These are phyloP conservation scores for Millerago galiae DNA, from an alignment of 805 yeast species.

Conservation along the genomic window DNA sequence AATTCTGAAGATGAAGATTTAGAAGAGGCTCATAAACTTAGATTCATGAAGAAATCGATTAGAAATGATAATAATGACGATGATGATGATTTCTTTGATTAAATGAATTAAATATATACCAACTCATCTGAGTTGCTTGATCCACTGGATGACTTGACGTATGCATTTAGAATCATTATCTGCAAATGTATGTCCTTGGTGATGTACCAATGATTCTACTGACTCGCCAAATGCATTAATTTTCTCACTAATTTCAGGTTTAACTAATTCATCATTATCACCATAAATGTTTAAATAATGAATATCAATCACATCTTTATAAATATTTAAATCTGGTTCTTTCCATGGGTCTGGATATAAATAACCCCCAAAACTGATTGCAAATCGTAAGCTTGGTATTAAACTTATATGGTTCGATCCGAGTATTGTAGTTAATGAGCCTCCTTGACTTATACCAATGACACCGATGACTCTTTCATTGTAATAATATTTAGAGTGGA, in stretches of 20 bases:
- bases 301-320: slow-evolving; percentile 1
- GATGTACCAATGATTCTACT: slow-evolving; percentile 4
- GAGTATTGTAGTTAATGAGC: slow-evolving; percentile 1
- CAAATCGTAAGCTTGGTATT: slow-evolving; percentile 5
- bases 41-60: slow-evolving; percentile 53
- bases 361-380: slow-evolving; percentile 5
- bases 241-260: slow-evolving; percentile 5
- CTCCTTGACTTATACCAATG: slow-evolving; percentile 9
- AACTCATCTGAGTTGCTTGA: slow-evolving; percentile 1
- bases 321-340: neutral
- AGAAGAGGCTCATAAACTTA: slow-evolving; percentile 44
- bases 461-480: slow-evolving; percentile 3
- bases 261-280: slow-evolving; percentile 7
- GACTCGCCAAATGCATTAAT: slow-evolving; percentile 1
- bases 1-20: slow-evolving; percentile 58
- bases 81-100: slow-evolving; percentile 46
- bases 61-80: slow-evolving; percentile 37
- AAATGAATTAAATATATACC: neutral
- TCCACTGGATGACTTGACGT: slow-evolving; percentile 6
- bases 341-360: slow-evolving; percentile 3
- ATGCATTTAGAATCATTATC: slow-evolving; percentile 6
- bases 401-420: slow-evolving; percentile 3
- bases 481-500: neutral
- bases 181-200: slow-evolving; percentile 10
- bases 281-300: slow-evolving; percentile 10